Conservation (phyloP, 306 rosid species). For the Delonix regia region DNA sequence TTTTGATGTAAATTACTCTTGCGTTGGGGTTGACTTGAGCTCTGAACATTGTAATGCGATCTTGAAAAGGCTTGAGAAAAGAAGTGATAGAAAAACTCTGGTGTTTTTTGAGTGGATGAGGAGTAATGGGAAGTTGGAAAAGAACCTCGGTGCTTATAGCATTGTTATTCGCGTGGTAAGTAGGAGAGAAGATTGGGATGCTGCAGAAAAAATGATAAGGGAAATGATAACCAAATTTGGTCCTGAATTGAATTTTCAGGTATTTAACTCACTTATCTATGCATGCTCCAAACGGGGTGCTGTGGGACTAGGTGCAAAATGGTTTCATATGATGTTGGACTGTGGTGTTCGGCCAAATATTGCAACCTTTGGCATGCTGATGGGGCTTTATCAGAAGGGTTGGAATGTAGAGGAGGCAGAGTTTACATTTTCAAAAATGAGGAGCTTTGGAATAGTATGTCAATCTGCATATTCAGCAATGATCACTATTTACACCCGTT, state of each 20-base stretch:
- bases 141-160: conserved; percentile 61
- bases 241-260: conserved; percentile 53
- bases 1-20: conserved; percentile 67
- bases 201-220: conserved; percentile 55
- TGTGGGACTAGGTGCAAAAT: conserved; percentile 53
- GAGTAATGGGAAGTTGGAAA: conserved; percentile 57
- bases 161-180: conserved; percentile 53
- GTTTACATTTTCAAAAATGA: conserved; percentile 67
- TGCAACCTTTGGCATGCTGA: conserved; percentile 81
- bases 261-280: conserved; percentile 73
- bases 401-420: conserved; percentile 78
- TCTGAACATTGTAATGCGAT: conserved; percentile 63
- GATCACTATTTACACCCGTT: conserved; percentile 75
- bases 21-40: conserved; percentile 53
- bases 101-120: conserved; percentile 76
- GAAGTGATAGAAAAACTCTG: conserved; percentile 53
- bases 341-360: conserved; percentile 60
- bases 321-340: conserved; percentile 77
- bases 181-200: conserved; percentile 66
- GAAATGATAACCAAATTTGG: conserved; percentile 53
- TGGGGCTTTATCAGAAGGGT: conserved; percentile 75
- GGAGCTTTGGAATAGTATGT: conserved; percentile 56
- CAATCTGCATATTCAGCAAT: conserved; percentile 74
- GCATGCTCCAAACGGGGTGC: conserved; percentile 58
- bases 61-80: conserved; percentile 60